Conservation (phyloP, 2,329 filamentous ascomycete genomes). For the Onygenales sp. region DNA sequence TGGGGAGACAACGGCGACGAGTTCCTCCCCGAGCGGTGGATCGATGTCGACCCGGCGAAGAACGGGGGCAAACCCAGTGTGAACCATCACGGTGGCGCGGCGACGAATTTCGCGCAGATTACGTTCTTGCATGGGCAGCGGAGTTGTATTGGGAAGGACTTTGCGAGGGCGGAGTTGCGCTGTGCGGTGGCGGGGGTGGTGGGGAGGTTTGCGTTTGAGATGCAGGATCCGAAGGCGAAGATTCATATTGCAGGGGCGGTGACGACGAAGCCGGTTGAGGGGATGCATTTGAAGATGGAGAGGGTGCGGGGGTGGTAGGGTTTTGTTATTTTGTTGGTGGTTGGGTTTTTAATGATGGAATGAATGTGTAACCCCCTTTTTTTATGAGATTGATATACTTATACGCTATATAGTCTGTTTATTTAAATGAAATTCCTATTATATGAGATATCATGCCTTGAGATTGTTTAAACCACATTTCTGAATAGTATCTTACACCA, state of each 20-base stretch:
- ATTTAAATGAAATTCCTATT: no score
- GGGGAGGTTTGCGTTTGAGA: slow-evolving; percentile 24
- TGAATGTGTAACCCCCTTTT: not conserved
- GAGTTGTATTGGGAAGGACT: slow-evolving; percentile 32
- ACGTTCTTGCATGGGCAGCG: slow-evolving; percentile 31
- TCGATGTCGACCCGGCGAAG: slow-evolving; percentile 47
- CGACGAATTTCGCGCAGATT: slow-evolving; percentile 29
- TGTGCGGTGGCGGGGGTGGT: slow-evolving; percentile 31
- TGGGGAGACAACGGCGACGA: slow-evolving; percentile 66
- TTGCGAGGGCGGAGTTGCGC: slow-evolving; percentile 32
- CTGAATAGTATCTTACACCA: no score
- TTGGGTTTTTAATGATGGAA: not conserved
- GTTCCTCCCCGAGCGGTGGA: slow-evolving; percentile 74
- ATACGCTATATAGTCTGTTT: no score
- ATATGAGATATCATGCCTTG: no score
- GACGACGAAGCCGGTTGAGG: slow-evolving; percentile 31
- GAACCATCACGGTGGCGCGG: slow-evolving; percentile 44
- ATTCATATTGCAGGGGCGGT: slow-evolving; percentile 29
- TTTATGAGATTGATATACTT: not conserved
- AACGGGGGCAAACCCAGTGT: slow-evolving; percentile 33
- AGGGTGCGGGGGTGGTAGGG: slow-evolving; percentile 24
- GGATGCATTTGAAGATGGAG: slow-evolving; percentile 28
- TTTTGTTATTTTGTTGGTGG: not conserved
- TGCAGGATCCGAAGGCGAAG: slow-evolving; percentile 28
- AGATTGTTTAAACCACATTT: no score